phyloP scores from a whole-genome alignment of 177 flowering plant species.

The Vitis hybrid region DNA sequence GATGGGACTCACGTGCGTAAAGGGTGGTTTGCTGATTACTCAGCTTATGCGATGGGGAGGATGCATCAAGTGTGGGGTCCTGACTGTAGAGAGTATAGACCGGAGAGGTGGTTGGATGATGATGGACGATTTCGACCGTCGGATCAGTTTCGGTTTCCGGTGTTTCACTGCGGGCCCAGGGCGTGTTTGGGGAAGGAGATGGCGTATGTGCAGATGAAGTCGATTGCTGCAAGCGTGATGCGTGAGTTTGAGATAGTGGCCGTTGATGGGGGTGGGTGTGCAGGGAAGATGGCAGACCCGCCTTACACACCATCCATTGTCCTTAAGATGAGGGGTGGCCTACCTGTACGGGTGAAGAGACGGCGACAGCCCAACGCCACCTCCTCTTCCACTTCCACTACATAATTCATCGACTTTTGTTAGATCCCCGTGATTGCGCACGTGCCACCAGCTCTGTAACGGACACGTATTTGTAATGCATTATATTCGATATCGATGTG shows the following conservation, averaged over 20 bases:
- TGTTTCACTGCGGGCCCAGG: conserved; percentile 56
- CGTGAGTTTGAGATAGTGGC: conserved; percentile 26
- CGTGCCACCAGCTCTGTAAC: too few species aligned
- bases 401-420: too few species aligned
- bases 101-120: conserved; percentile 49
- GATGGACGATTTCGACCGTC: conserved; percentile 21
- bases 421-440: too few species aligned
- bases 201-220: conserved; percentile 62
- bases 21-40: conserved; percentile 42
- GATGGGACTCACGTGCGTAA: conserved; percentile 38
- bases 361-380: conserved; percentile 12
- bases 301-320: conserved; percentile 21
- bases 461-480: too few species aligned
- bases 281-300: conserved; percentile 30
- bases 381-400: too few species aligned
- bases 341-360: conserved; percentile 28
- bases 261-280: conserved; percentile 26
- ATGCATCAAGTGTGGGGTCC: conserved; percentile 47
- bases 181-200: conserved; percentile 56
- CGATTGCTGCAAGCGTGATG: conserved; percentile 37
- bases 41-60: conserved; percentile 56
- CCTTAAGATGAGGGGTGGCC: conserved; percentile 48
- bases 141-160: conserved; percentile 39
- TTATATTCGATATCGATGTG: too few species aligned
- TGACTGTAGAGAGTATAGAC: conserved; percentile 40